Evolutionary conservation across 1,284 basidiomycete species (phyloP).

Genomic region (Megacollybia platyphylla): DNA sequence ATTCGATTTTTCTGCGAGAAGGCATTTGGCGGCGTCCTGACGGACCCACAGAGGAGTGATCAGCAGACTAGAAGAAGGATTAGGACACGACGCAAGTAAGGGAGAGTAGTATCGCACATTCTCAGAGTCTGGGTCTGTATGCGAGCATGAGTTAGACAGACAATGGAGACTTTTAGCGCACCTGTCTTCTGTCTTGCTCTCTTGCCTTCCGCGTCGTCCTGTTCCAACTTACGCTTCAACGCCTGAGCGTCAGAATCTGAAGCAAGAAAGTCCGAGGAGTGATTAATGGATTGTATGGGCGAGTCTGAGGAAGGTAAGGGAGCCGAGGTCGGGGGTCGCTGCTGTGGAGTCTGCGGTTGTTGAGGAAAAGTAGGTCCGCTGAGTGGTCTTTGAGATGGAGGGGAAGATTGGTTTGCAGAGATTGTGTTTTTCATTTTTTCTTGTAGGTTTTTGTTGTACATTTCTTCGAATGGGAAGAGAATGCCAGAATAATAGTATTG

Average conservation of each 20-base stretch:
- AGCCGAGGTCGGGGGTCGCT: slow-evolving; percentile 16
- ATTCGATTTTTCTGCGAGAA: slow-evolving; percentile 76
- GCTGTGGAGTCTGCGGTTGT: slow-evolving; percentile 23
- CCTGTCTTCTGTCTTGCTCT: slow-evolving; percentile 59
- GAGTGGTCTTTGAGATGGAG: not conserved
- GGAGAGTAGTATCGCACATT: slow-evolving; percentile 2
- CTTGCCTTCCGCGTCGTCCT: slow-evolving; percentile 54
- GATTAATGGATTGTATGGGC: not conserved
- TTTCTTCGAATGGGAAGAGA: slow-evolving; percentile 57
- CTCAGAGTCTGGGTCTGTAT: no score
- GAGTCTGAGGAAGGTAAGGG: slow-evolving; percentile 5
- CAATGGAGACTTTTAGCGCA: slow-evolving; percentile 17
- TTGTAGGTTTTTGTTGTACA: slow-evolving; percentile 45
- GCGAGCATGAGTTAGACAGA: slow-evolving; percentile 1
- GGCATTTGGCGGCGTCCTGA: not conserved
- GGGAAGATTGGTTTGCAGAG: slow-evolving; percentile 4
- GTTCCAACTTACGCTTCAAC: slow-evolving; percentile 57
- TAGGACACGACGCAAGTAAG: not conserved
- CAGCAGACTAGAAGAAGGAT: no score
- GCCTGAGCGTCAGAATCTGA: slow-evolving; percentile 28
- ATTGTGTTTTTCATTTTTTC: slow-evolving; percentile 38
- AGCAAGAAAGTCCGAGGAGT: slow-evolving; percentile 6
- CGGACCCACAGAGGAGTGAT: no score
- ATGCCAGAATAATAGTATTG: slow-evolving; percentile 47
- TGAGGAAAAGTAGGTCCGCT: not conserved